phyloP scores from a whole-genome alignment of 306 rosid genomes.

The Prunus davidiana region DNA sequence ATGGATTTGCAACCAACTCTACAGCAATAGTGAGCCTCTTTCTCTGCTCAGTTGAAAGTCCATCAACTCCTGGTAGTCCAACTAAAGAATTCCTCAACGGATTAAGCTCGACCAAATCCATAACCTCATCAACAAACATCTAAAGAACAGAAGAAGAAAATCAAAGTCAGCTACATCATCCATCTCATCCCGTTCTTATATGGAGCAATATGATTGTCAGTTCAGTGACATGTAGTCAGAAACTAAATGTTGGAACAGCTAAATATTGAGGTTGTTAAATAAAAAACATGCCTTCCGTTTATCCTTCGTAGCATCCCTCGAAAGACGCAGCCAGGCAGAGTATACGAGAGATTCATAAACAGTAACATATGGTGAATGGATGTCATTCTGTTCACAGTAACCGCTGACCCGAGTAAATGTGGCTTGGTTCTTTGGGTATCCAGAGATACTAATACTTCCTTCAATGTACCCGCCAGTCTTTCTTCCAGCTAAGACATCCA shows the following conservation, averaged over 20 bases:
- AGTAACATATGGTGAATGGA: conserved; percentile 91
- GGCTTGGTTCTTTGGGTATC: conserved; percentile 67
- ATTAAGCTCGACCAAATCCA: conserved; percentile 73
- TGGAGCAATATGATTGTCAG: not conserved
- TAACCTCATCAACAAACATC: conserved; percentile 77
- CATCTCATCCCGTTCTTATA: not conserved
- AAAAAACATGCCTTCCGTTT: conserved; percentile 40
- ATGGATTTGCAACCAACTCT: conserved; percentile 87
- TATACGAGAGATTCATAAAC: conserved; percentile 68
- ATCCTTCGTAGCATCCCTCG: conserved; percentile 50
- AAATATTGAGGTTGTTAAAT: not conserved
- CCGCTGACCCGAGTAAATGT: conserved; percentile 88
- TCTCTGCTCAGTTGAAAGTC: conserved; percentile 81
- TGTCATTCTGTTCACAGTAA: conserved; percentile 86
- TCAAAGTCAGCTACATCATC: not conserved
- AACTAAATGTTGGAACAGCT: not conserved
- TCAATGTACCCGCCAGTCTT: conserved; percentile 50
- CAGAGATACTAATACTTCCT: conserved; percentile 46
- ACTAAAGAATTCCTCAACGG: conserved; percentile 60
- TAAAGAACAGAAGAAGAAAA: conserved; percentile 6
- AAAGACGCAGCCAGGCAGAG: conserved; percentile 79
- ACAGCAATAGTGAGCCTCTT: conserved; percentile 86
- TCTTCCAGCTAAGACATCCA: conserved; percentile 54
- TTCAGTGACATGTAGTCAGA: not conserved
- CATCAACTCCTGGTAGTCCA: conserved; percentile 81